Evolutionary conservation across 371 early-diverging fungal species (phyloP).

Genomic region (Rhizomucor miehei): DNA sequence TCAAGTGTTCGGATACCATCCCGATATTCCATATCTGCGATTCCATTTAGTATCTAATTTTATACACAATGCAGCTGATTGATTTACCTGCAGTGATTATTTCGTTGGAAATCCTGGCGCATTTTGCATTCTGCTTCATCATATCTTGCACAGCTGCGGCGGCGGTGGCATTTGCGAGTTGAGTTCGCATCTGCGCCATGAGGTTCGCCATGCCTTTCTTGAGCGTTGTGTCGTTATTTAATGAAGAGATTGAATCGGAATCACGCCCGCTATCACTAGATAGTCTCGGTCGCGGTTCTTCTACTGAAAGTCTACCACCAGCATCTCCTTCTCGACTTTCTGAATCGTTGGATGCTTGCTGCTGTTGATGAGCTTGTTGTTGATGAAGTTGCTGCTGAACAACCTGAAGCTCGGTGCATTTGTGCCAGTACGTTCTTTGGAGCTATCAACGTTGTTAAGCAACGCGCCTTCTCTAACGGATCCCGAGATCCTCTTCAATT

Average conservation of each 20-base stretch:
- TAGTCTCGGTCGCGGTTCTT: slow-evolving; percentile 26
- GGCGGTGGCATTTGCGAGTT: slow-evolving; percentile 38
- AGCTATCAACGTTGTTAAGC: slow-evolving; percentile 25
- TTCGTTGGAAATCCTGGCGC: slow-evolving; percentile 51
- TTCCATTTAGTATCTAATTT: neutral
- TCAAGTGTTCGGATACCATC: slow-evolving; percentile 54
- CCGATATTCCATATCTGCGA: slow-evolving; percentile 54
- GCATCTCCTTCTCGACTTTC: slow-evolving; percentile 10
- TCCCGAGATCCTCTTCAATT: neutral
- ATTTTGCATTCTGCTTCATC: slow-evolving; percentile 32
- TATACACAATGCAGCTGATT: neutral
- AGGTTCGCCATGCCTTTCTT: slow-evolving; percentile 46
- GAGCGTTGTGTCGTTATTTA: slow-evolving; percentile 14
- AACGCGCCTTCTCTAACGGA: neutral
- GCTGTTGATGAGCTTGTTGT: slow-evolving; percentile 12
- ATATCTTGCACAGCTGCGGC: slow-evolving; percentile 30
- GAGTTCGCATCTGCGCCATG: slow-evolving; percentile 42
- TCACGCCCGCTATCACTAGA: slow-evolving; percentile 35
- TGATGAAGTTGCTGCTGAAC: slow-evolving; percentile 31
- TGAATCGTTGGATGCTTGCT: slow-evolving; percentile 10
- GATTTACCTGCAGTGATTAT: slow-evolving; percentile 52
- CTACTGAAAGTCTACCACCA: slow-evolving; percentile 15
- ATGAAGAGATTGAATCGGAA: slow-evolving; percentile 22
- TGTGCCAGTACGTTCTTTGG: slow-evolving; percentile 41
- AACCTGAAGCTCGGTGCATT: slow-evolving; percentile 32